These are phyloP conservation scores for Trametes coccinea DNA, from an alignment of 768 basidiomycete species.

Conservation along the genomic window DNA sequence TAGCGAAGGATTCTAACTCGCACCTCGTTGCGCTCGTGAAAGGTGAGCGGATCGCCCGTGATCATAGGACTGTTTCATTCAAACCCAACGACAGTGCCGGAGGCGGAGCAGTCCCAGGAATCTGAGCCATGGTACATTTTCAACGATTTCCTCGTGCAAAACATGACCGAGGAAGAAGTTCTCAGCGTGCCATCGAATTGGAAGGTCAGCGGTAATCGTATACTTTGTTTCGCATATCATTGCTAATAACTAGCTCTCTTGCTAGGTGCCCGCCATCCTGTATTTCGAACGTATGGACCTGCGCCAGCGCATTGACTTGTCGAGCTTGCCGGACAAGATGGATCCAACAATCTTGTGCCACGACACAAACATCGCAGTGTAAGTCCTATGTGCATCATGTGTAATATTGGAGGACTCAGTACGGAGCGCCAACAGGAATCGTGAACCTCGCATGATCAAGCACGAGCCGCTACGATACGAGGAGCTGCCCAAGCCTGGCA, in stretches of 20 bases:
- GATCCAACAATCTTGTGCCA: constrained; percentile 76
- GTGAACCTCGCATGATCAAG: constrained; percentile 69
- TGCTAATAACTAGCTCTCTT: neutral
- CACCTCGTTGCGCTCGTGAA: constrained; percentile 90
- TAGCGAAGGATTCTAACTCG: constrained; percentile 65
- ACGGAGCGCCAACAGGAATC: constrained; percentile 51
- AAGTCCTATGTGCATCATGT: constrained; percentile 27
- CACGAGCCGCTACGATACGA: constrained; percentile 71
- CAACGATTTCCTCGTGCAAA: constrained; percentile 92
- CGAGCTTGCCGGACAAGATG: constrained; percentile 58
- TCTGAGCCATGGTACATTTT: constrained; percentile 83
- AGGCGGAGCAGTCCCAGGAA: constrained; percentile 46
- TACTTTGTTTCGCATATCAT: neutral
- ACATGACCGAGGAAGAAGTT: constrained; percentile 84
- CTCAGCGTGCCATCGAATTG: constrained; percentile 84
- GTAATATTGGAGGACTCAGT: neutral
- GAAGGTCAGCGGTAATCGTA: constrained; percentile 64
- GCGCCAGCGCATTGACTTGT: constrained; percentile 58
- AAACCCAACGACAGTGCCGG: constrained; percentile 55
- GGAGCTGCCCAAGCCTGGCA: constrained; percentile 85
- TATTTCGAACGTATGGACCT: constrained; percentile 80
- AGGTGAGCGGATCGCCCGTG: constrained; percentile 46
- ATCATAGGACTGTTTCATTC: neutral
- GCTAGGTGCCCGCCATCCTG: constrained; percentile 85
- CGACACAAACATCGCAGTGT: constrained; percentile 90